Conservation (phyloP, 1,139 yeast species). For the Debaryomyces sp. region DNA sequence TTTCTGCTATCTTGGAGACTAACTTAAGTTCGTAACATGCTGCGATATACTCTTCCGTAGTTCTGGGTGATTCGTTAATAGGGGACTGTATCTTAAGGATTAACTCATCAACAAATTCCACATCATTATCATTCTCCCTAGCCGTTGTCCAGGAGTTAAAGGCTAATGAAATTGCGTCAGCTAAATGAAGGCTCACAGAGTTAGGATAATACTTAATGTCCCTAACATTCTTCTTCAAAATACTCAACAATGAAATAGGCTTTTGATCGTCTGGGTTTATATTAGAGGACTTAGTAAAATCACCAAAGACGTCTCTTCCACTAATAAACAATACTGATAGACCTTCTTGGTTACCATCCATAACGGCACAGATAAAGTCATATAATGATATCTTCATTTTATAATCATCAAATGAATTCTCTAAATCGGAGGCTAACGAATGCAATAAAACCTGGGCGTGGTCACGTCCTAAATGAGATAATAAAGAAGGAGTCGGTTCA, state of each 20-base stretch:
- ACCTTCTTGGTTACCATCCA: constrained; percentile 85
- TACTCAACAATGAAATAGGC: constrained; percentile 51
- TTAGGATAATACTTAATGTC: constrained; percentile 58
- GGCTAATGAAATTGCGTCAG: constrained; percentile 67
- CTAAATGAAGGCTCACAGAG: constrained; percentile 57
- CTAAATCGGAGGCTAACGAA: constrained; percentile 62
- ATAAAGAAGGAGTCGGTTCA: constrained; percentile 66
- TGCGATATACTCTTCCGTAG: constrained; percentile 34
- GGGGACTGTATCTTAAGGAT: constrained; percentile 38
- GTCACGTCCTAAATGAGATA: constrained; percentile 75
- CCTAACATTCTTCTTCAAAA: constrained; percentile 61
- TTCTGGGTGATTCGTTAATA: constrained; percentile 20
- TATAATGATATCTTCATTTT: constrained; percentile 61
- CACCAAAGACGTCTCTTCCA: constrained; percentile 60
- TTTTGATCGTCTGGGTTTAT: constrained; percentile 19
- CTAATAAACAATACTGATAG: constrained; percentile 74
- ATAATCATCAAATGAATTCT: constrained; percentile 59
- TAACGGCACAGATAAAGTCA: constrained; percentile 73
- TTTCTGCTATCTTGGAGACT: constrained; percentile 70
- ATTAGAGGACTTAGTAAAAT: constrained; percentile 26
- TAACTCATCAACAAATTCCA: constrained; percentile 53
- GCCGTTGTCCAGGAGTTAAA: constrained; percentile 71
- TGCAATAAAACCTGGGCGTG: constrained; percentile 62
- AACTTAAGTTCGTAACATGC: constrained; percentile 59
- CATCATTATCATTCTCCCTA: constrained; percentile 51